phyloP scores from a whole-genome alignment of 2,329 filamentous ascomycete species.

The Verticillium dahliae region DNA sequence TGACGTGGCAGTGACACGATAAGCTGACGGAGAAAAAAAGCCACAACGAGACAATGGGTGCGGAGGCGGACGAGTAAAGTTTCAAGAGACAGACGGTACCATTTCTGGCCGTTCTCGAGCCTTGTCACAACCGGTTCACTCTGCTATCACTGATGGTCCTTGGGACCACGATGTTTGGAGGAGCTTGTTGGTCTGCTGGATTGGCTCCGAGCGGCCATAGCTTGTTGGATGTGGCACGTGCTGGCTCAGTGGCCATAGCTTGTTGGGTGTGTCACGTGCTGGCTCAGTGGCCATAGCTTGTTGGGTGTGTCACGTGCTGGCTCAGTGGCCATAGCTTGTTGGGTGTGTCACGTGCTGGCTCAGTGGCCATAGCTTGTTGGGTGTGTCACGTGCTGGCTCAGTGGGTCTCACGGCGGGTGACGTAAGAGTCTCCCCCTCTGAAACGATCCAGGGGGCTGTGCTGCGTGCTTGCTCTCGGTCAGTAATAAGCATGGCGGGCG shows the following conservation, averaged over 20 bases:
- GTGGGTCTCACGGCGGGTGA: neutral
- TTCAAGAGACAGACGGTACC: too few relatives aligned
- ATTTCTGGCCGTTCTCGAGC: too few relatives aligned
- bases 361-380: neutral
- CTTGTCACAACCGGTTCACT: too few relatives aligned
- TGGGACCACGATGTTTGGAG: too few relatives aligned
- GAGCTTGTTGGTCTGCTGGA: too few relatives aligned
- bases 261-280: neutral
- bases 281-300: neutral
- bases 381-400: neutral
- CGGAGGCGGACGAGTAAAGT: too few relatives aligned
- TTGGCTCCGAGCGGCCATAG: neutral
- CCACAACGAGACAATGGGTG: too few relatives aligned
- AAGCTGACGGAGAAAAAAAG: too few relatives aligned
- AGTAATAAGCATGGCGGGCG: neutral
- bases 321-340: neutral
- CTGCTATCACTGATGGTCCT: too few relatives aligned
- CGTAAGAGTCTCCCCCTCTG: neutral
- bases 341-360: neutral
- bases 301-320: neutral
- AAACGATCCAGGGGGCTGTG: neutral
- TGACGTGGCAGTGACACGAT: neutral
- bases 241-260: neutral
- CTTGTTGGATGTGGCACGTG: neutral
- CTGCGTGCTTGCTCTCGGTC: neutral